Conservation (phyloP, 2,329 filamentous ascomycete genomes). For the Epichloe gansuensis region DNA sequence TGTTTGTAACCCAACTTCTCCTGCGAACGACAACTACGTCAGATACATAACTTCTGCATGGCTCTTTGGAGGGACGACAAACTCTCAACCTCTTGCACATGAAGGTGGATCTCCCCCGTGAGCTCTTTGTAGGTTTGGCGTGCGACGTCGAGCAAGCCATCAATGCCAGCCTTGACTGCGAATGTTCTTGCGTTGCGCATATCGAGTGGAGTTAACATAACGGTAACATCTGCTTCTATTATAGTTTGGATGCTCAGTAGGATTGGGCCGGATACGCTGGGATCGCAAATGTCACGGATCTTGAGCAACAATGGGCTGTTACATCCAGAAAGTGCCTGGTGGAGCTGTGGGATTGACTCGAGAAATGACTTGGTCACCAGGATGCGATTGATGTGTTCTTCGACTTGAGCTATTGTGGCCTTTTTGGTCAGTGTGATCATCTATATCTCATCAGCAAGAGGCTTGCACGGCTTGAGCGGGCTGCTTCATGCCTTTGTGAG, state of each 20-base stretch:
- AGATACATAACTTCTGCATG: not conserved
- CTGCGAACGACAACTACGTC: slow-evolving; percentile 20
- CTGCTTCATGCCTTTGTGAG: slow-evolving; percentile 49
- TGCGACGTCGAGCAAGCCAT: slow-evolving; percentile 77
- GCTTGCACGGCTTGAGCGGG: not conserved
- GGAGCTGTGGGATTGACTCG: slow-evolving; percentile 51
- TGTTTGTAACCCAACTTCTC: slow-evolving; percentile 43
- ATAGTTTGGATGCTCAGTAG: slow-evolving; percentile 51
- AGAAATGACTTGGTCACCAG: slow-evolving; percentile 79
- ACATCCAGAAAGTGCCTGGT: slow-evolving; percentile 52
- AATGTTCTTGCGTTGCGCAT: slow-evolving; percentile 82
- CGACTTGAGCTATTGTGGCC: slow-evolving; percentile 52
- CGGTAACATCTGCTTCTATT: slow-evolving; percentile 72
- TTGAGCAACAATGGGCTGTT: slow-evolving; percentile 50
- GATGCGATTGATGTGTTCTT: slow-evolving; percentile 75
- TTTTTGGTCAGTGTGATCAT: slow-evolving; percentile 64
- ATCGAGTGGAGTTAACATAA: slow-evolving; percentile 67
- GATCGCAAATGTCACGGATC: slow-evolving; percentile 57
- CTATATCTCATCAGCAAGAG: slow-evolving; percentile 23
- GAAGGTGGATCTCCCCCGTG: slow-evolving; percentile 61
- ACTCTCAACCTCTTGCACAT: slow-evolving; percentile 57
- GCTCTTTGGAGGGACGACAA: slow-evolving; percentile 9
- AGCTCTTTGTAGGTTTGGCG: slow-evolving; percentile 83
- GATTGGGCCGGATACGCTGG: slow-evolving; percentile 47
- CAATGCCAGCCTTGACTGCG: slow-evolving; percentile 75